These are phyloP conservation scores for Megacollybia marginata DNA, from an alignment of 768 basidiomycete species.

Conservation along the genomic window DNA sequence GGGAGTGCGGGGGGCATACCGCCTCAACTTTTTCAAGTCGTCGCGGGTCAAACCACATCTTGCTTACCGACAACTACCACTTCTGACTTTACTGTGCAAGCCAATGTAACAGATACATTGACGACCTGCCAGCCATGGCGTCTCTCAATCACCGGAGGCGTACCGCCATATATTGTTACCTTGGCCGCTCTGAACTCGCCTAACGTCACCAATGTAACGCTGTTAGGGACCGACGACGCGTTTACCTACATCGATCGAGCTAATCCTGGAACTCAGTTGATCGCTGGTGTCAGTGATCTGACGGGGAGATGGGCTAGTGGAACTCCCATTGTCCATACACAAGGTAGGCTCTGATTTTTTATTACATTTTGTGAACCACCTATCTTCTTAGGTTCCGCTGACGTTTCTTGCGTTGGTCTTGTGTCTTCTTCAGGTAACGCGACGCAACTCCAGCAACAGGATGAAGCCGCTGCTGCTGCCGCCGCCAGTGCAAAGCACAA, in stretches of 20 bases:
- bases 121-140: constrained; percentile 36
- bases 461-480: constrained; percentile 9
- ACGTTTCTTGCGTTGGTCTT: constrained; percentile 24
- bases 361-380: neutral
- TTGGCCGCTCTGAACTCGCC: constrained; percentile 25
- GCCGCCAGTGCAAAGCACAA: constrained; percentile 7
- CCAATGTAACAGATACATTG: constrained; percentile 26
- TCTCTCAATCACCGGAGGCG: constrained; percentile 29
- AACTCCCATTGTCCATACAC: constrained; percentile 19
- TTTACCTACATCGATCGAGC: constrained; percentile 32
- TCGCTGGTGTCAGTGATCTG: constrained; percentile 33
- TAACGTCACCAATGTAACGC: constrained; percentile 28
- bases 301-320: constrained; percentile 29
- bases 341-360: constrained; percentile 8
- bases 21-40: constrained; percentile 20
- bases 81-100: constrained; percentile 23
- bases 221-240: constrained; percentile 22
- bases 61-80: constrained; percentile 17
- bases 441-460: constrained; percentile 11
- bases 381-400: constrained; percentile 16
- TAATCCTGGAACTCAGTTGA: constrained; percentile 19
- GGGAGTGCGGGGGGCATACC: constrained; percentile 28
- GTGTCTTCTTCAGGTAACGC: constrained; percentile 20
- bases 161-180: constrained; percentile 31
- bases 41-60: constrained; percentile 23